Percentiles rank a stretch among this genome's conserved stretches.
These are phyloP conservation scores for Paulownia fortunei DNA, from an alignment of 257 asterid species.

Conservation along the genomic window DNA sequence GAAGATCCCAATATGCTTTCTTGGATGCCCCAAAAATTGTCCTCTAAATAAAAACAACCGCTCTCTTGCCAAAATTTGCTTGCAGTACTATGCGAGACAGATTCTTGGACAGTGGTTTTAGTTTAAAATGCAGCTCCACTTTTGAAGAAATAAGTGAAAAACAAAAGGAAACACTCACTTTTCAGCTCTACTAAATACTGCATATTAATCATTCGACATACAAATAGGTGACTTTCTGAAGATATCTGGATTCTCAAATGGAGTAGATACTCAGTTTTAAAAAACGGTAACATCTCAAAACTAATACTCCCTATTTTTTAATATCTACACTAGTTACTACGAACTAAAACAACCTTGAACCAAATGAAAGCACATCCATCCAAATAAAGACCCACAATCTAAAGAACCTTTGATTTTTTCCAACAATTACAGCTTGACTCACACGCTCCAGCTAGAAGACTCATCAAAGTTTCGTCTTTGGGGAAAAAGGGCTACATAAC, in stretches of 20 bases:
- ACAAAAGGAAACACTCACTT: neutral
- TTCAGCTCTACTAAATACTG: neutral
- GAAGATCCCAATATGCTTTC: neutral
- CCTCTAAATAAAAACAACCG: neutral
- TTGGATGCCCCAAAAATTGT: neutral
- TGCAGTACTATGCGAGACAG: neutral
- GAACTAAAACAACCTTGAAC: neutral
- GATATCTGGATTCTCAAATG: neutral
- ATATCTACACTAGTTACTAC: neutral
- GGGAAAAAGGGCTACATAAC: neutral
- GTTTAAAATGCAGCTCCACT: neutral
- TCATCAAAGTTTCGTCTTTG: neutral
- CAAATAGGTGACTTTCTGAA: neutral
- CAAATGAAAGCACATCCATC: neutral
- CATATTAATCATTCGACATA: too few species aligned
- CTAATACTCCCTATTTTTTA: neutral
- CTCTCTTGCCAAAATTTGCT: neutral
- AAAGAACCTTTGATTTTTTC: neutral
- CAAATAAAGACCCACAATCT: neutral
- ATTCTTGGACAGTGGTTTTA: neutral
- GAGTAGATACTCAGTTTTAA: neutral
- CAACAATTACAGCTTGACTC: neutral
- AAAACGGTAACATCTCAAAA: neutral
- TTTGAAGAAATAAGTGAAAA: neutral
- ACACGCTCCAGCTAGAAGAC: neutral